Evolutionary conservation across 805 yeast genomes (phyloP).

Genomic region (Candida peoriensis): DNA sequence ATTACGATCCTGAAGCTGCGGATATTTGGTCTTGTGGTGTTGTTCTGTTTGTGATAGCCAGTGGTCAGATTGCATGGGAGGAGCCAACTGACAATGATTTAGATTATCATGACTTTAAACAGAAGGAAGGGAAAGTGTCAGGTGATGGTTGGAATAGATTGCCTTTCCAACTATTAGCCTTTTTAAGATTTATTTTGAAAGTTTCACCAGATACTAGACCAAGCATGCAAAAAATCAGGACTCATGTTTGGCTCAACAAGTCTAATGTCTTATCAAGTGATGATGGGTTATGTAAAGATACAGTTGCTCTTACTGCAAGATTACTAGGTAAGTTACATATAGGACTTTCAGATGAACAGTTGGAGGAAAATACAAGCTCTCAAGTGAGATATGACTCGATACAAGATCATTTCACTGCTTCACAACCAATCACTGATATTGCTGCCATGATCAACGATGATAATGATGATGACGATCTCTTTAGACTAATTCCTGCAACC

Average conservation of each 20-base stretch:
- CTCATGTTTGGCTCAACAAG: slow-evolving; percentile 53
- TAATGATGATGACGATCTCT: slow-evolving; percentile 15
- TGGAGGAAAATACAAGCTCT: slow-evolving; percentile 15
- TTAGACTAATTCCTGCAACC: slow-evolving; percentile 29
- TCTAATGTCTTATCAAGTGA: slow-evolving; percentile 38
- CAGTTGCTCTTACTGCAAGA: slow-evolving; percentile 44
- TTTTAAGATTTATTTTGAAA: slow-evolving; percentile 48
- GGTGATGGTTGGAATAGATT: slow-evolving; percentile 52
- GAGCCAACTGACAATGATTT: slow-evolving; percentile 50
- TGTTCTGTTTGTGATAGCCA: slow-evolving; percentile 52
- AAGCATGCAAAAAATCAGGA: slow-evolving; percentile 33
- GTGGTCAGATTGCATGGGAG: slow-evolving; percentile 73
- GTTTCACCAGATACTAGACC: slow-evolving; percentile 43
- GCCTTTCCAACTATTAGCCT: slow-evolving; percentile 42
- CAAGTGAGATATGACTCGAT: slow-evolving; percentile 20
- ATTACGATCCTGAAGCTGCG: slow-evolving; percentile 52
- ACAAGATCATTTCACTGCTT: slow-evolving; percentile 26
- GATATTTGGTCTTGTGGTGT: slow-evolving; percentile 73
- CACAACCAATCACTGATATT: slow-evolving; percentile 45
- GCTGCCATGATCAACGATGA: slow-evolving; percentile 39
- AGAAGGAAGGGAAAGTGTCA: slow-evolving; percentile 40
- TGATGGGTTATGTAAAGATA: slow-evolving; percentile 49
- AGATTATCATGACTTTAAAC: slow-evolving; percentile 37
- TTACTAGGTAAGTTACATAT: slow-evolving; percentile 48
- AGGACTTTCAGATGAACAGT: slow-evolving; percentile 46